Evolutionary conservation across 1,139 yeast species (phyloP).

Genomic region (Candida sanyaensis): DNA sequence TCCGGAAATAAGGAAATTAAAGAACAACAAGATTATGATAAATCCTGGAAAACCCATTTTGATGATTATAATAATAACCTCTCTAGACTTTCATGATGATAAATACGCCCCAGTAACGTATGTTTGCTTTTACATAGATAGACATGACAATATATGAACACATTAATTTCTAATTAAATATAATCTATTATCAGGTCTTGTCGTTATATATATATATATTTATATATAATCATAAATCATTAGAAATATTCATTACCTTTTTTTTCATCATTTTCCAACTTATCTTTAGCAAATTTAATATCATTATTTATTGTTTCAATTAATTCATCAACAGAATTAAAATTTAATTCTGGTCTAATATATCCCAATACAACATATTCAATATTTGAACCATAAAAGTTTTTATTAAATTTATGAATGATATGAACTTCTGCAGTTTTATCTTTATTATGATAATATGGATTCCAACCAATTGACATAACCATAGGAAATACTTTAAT

Average conservation of each 20-base stretch:
- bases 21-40: not conserved
- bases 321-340: slow-evolving; percentile 82
- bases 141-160: no score
- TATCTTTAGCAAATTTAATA: slow-evolving; percentile 62
- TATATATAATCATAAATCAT: not conserved
- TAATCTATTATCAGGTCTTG: no score
- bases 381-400: slow-evolving; percentile 83
- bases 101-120: not conserved
- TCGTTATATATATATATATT: no score
- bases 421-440: slow-evolving; percentile 89
- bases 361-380: slow-evolving; percentile 78
- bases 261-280: slow-evolving; percentile 30
- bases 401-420: slow-evolving; percentile 63
- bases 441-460: slow-evolving; percentile 77
- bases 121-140: no score
- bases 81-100: not conserved
- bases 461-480: slow-evolving; percentile 96
- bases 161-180: no score
- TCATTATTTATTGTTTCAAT: slow-evolving; percentile 84
- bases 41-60: not conserved
- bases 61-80: not conserved
- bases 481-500: slow-evolving; percentile 77
- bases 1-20: not conserved
- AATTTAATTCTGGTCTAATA: slow-evolving; percentile 87
- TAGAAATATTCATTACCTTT: slow-evolving; percentile 2